phyloP scores from a whole-genome alignment of 2,329 filamentous ascomycete species.

The Chrysoporthe puriensis region DNA sequence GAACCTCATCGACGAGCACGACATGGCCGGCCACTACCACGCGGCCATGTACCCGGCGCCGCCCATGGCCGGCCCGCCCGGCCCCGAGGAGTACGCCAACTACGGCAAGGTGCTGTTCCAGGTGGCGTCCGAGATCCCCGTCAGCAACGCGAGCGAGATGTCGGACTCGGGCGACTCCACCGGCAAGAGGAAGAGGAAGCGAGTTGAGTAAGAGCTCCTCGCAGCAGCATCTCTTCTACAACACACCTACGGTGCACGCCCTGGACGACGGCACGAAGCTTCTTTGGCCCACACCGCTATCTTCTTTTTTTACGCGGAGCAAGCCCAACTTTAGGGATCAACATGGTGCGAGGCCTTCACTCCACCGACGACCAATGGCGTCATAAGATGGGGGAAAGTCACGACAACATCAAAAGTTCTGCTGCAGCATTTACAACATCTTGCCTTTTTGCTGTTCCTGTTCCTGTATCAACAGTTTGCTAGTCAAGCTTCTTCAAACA shows the following conservation, averaged over 20 bases:
- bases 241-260: background rate
- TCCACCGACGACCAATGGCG: constrained; percentile 26
- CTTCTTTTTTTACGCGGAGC: constrained; percentile 33
- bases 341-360: constrained; percentile 27
- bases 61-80: constrained; percentile 45
- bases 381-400: constrained; percentile 13
- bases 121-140: constrained; percentile 73
- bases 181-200: constrained; percentile 79
- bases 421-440: constrained; percentile 29
- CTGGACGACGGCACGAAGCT: constrained; percentile 37
- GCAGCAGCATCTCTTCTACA: background rate
- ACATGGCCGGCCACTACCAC: constrained; percentile 44
- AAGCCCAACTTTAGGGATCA: constrained; percentile 32
- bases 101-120: constrained; percentile 83
- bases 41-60: constrained; percentile 46
- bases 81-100: constrained; percentile 65
- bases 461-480: constrained; percentile 25
- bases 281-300: constrained; percentile 39
- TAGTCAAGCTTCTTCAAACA: constrained; percentile 10
- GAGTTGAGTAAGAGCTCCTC: constrained; percentile 57
- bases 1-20: constrained; percentile 78
- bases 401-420: constrained; percentile 22
- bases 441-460: constrained; percentile 17
- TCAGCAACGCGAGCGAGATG: constrained; percentile 62
- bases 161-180: constrained; percentile 56